A percentile compares a stretch with the other conserved stretches of the same genome.
Evolutionary conservation across 2,329 filamentous ascomycete genomes (phyloP).

Genomic region (Dothistroma septosporum): DNA sequence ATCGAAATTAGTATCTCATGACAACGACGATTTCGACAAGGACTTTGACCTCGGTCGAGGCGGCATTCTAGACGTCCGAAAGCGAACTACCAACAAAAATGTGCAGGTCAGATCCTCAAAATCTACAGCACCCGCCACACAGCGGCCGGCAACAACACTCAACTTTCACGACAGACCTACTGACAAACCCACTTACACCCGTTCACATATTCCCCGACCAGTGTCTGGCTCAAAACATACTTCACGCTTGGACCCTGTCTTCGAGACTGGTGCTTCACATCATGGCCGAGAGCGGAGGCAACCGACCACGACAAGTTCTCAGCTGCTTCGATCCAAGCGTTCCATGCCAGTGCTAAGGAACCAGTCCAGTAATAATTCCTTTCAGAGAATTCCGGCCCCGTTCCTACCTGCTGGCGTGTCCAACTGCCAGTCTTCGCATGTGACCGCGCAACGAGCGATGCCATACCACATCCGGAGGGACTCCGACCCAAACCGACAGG

Average conservation of each 20-base stretch:
- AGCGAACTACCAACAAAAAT: conserved; percentile 83
- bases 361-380: conserved; percentile 36
- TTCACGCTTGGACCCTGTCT: conserved; percentile 84
- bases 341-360: conserved; percentile 57
- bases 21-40: conserved; percentile 72
- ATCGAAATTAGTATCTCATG: conserved; percentile 32
- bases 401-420: conserved; percentile 77
- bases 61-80: conserved; percentile 69
- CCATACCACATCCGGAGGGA: conserved; percentile 75
- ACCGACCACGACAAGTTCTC: conserved; percentile 50
- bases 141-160: conserved; percentile 70
- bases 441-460: conserved; percentile 58
- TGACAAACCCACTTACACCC: conserved; percentile 35
- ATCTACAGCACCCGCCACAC: conserved; percentile 60
- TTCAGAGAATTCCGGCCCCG: conserved; percentile 65
- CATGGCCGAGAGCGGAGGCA: conserved; percentile 56
- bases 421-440: conserved; percentile 71
- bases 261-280: conserved; percentile 77
- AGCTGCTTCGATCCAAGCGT: conserved; percentile 56
- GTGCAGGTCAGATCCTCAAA: conserved; percentile 72
- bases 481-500: conserved; percentile 58
- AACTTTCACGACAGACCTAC: conserved; percentile 79
- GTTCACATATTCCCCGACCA: conserved; percentile 75
- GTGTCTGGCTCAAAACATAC: conserved; percentile 48
- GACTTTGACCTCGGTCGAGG: conserved; percentile 83